Evolutionary conservation across 192 early-diverging fungal genomes (phyloP).

Genomic region (Spinellus fusiger): DNA sequence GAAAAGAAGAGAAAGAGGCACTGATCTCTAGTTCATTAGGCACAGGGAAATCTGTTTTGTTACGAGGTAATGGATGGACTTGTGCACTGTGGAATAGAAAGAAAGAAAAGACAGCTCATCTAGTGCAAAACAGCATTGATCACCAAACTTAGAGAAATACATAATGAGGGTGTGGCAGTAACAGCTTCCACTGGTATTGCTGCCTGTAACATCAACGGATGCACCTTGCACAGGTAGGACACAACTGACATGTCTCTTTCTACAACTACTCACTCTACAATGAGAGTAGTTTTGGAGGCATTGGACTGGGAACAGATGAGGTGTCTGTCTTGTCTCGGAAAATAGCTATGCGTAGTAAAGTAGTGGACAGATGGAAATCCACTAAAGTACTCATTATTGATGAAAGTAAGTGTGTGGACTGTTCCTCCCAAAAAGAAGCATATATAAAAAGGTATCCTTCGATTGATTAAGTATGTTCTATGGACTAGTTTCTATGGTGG

Average conservation of each 20-base stretch:
- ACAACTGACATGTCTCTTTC: background rate
- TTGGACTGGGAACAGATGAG: conserved; percentile 52
- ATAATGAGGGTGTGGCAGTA: conserved; percentile 40
- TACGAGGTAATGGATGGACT: conserved; percentile 39
- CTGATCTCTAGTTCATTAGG: background rate
- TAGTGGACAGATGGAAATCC: conserved; percentile 50
- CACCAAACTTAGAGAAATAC: too few relatives aligned
- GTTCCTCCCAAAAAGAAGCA: too few relatives aligned
- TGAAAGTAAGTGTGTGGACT: conserved; percentile 45
- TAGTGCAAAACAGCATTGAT: too few relatives aligned
- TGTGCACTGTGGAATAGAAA: too few relatives aligned
- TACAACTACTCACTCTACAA: background rate
- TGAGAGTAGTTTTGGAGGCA: conserved; percentile 50
- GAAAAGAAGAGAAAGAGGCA: too few relatives aligned
- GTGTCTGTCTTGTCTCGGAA: conserved; percentile 17
- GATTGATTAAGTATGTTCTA: too few relatives aligned
- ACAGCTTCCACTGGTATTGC: conserved; percentile 80
- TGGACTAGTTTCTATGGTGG: conserved; percentile 70
- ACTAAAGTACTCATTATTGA: conserved; percentile 69
- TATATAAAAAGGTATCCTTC: too few relatives aligned
- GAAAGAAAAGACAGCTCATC: background rate
- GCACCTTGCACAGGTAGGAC: conserved; percentile 53
- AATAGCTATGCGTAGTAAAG: conserved; percentile 15
- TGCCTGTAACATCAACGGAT: conserved; percentile 71
- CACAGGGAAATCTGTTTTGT: conserved; percentile 45